Conservation (phyloP, 805 yeast species). For the Spencermartinsiella europaea region DNA sequence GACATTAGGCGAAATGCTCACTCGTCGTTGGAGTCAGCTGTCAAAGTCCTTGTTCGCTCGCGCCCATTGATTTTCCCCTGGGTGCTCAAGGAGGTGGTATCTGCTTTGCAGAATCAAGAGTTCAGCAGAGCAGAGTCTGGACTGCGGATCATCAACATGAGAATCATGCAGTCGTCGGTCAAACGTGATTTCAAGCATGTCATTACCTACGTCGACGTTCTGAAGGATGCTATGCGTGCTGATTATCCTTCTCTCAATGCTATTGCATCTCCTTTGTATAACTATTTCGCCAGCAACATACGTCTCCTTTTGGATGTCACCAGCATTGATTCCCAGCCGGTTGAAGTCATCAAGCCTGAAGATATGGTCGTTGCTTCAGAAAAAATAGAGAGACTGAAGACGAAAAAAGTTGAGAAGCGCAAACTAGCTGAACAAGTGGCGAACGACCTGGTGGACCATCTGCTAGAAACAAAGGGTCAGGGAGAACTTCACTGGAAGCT, state of each 20-base stretch:
- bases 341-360: slow-evolving; percentile 18
- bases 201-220: slow-evolving; percentile 40
- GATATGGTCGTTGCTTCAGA: slow-evolving; percentile 13
- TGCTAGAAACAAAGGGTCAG: slow-evolving; percentile 7
- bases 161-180: slow-evolving; percentile 53
- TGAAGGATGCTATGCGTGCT: slow-evolving; percentile 50
- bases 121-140: slow-evolving; percentile 59
- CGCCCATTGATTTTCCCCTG: slow-evolving; percentile 49
- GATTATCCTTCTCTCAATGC: slow-evolving; percentile 53
- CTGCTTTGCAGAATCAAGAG: slow-evolving; percentile 46
- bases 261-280: slow-evolving; percentile 49
- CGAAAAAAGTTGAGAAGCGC: slow-evolving; percentile 17
- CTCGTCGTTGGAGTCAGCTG: slow-evolving; percentile 56
- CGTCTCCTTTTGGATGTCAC: slow-evolving; percentile 41
- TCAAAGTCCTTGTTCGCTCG: slow-evolving; percentile 65
- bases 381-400: slow-evolving; percentile 13
- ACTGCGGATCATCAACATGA: slow-evolving; percentile 50
- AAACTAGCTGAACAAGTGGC: slow-evolving; percentile 17
- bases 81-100: slow-evolving; percentile 45
- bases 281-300: slow-evolving; percentile 36
- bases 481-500: slow-evolving; percentile 22
- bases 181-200: slow-evolving; percentile 54
- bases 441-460: slow-evolving; percentile 8
- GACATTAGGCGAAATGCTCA: slow-evolving; percentile 70
- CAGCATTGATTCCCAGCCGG: slow-evolving; percentile 9